phyloP scores from a whole-genome alignment of 1,139 yeast species.

The Meyerozyma sp. region DNA sequence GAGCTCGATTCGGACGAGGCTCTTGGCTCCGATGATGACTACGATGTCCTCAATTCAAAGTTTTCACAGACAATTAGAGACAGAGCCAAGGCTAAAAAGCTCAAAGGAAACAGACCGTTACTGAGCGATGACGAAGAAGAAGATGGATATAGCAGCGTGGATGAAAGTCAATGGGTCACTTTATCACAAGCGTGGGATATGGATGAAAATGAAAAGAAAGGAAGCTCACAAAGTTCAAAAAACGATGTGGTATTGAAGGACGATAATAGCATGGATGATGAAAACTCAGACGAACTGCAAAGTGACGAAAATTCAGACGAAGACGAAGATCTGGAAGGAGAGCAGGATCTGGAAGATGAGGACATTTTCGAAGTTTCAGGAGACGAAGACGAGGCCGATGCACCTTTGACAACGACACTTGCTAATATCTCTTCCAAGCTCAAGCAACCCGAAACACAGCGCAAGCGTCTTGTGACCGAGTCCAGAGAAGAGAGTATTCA shows the following conservation, averaged over 20 bases:
- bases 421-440: constrained; percentile 23
- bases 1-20: constrained; percentile 77
- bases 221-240: constrained; percentile 18
- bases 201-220: constrained; percentile 43
- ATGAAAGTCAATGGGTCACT: constrained; percentile 69
- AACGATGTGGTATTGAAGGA: constrained; percentile 16
- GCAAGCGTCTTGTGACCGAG: constrained; percentile 42
- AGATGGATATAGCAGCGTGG: constrained; percentile 51
- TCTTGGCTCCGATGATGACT: constrained; percentile 70
- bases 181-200: constrained; percentile 86
- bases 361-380: constrained; percentile 18
- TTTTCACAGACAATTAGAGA: constrained; percentile 68
- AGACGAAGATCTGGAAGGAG: constrained; percentile 7
- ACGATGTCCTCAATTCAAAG: constrained; percentile 59
- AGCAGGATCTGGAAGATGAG: constrained; percentile 11
- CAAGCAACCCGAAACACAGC: constrained; percentile 31
- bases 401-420: constrained; percentile 33
- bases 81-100: constrained; percentile 33
- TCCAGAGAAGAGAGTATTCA: constrained; percentile 67
- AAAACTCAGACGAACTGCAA: constrained; percentile 16
- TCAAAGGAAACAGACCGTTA: constrained; percentile 15
- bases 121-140: constrained; percentile 26
- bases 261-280: constrained; percentile 1
- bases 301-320: constrained; percentile 15
- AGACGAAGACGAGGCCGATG: constrained; percentile 20